A percentile compares a stretch with the other conserved stretches of the same genome.
phyloP scores from a whole-genome alignment of 2,329 filamentous ascomycete species.

The Fulvia fulva region DNA sequence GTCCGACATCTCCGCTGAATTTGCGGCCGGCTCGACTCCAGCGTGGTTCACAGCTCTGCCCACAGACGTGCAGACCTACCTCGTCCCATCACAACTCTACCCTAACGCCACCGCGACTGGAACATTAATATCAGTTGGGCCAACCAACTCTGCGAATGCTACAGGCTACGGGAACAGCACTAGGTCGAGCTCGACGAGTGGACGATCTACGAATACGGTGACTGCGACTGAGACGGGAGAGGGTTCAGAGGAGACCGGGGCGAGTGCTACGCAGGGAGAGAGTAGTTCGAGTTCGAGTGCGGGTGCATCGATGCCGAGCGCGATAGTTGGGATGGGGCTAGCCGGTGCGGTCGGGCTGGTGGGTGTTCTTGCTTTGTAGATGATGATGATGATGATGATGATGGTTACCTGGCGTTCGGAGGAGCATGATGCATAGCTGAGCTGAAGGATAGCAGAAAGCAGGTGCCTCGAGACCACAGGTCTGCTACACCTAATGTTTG shows the following conservation, averaged over 20 bases:
- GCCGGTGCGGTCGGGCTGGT: conserved; percentile 9
- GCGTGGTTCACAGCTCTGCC: conserved; percentile 46
- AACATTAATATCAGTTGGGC: conserved; percentile 7
- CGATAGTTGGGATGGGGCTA: conserved; percentile 34
- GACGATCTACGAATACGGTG: conserved; percentile 3
- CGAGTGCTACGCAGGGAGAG: background rate
- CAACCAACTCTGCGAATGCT: conserved; percentile 3
- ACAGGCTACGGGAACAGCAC: conserved; percentile 2
- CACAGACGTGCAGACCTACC: conserved; percentile 42
- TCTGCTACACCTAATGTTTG: background rate
- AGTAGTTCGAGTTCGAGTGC: conserved; percentile 12
- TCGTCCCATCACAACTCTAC: conserved; percentile 31
- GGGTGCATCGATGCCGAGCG: conserved; percentile 33
- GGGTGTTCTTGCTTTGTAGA: conserved; percentile 9
- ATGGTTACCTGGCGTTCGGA: no score
- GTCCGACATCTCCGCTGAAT: conserved; percentile 40
- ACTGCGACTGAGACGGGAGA: background rate
- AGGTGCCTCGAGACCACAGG: background rate
- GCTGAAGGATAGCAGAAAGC: background rate
- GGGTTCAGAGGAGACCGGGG: background rate
- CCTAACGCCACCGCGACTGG: conserved; percentile 19
- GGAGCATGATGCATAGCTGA: conserved; percentile 2
- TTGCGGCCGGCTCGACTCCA: conserved; percentile 42
- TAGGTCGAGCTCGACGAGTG: background rate
- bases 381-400: no score